phyloP scores from a whole-genome alignment of 2,329 filamentous ascomycete species.

The Beauveria scarabaeidicola region DNA sequence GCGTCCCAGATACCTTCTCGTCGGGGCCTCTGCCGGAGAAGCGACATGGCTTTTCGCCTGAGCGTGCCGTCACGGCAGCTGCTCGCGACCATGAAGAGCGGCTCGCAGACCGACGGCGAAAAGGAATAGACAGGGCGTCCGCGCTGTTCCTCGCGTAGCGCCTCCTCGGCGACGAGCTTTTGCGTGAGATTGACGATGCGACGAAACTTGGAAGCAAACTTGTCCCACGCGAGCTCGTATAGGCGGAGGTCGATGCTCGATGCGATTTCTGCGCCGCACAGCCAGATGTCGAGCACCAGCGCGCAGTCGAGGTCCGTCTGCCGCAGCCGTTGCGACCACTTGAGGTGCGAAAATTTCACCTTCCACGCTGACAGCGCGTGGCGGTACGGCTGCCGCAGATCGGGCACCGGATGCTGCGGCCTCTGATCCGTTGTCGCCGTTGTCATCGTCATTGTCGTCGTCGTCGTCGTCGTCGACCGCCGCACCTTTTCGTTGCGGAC shows the following conservation, averaged over 20 bases:
- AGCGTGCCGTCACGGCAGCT: slow-evolving; percentile 2
- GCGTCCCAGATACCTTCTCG: slow-evolving; percentile 11
- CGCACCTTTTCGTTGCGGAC: slow-evolving; percentile 3
- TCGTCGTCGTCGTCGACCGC: slow-evolving; percentile 16
- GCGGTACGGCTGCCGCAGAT: slow-evolving; percentile 1
- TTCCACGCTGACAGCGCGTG: slow-evolving; percentile 8
- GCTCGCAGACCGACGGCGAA: slow-evolving; percentile 6
- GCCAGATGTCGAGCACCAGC: slow-evolving; percentile 8
- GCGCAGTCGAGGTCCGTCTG: slow-evolving; percentile 9
- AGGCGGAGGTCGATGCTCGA: slow-evolving; percentile 2
- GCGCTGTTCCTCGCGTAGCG: not conserved
- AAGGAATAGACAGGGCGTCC: slow-evolving; percentile 9
- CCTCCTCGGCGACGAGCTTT: slow-evolving; percentile 4
- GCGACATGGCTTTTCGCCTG: slow-evolving; percentile 3
- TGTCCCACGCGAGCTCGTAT: slow-evolving; percentile 10
- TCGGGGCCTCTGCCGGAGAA: slow-evolving; percentile 7
- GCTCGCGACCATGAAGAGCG: slow-evolving; percentile 7
- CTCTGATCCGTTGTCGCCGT: not conserved
- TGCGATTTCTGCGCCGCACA: slow-evolving; percentile 8
- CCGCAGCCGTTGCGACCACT: slow-evolving; percentile 7
- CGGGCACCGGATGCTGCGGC: not conserved
- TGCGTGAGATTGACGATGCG: slow-evolving; percentile 6
- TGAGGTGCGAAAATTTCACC: slow-evolving; percentile 9
- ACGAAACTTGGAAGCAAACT: not conserved
- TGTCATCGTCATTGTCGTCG: not conserved